phyloP scores from a whole-genome alignment of 2,329 filamentous ascomycete genomes.

The Epichloe elymi region DNA sequence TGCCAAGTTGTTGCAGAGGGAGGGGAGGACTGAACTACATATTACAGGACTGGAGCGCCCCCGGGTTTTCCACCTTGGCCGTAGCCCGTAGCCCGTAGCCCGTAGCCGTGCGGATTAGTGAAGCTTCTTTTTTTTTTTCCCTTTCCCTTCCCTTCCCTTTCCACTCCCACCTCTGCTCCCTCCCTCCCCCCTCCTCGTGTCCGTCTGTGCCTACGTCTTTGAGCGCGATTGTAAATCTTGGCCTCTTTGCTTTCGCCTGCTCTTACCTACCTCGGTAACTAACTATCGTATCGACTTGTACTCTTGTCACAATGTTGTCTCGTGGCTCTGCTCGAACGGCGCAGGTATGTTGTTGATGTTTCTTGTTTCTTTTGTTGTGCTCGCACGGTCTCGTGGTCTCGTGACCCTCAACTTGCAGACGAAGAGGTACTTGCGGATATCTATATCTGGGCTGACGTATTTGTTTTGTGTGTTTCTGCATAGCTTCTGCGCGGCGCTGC shows the following conservation, averaged over 20 bases:
- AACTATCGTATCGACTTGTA: background rate
- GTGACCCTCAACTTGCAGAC: background rate
- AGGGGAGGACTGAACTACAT: no score
- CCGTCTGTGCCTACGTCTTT: background rate
- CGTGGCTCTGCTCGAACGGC: constrained; percentile 42
- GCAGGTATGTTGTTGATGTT: constrained; percentile 33
- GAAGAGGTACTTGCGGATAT: background rate
- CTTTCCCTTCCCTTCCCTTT: background rate
- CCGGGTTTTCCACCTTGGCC: background rate
- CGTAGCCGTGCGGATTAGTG: no score
- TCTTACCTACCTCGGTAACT: background rate
- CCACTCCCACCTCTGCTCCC: background rate
- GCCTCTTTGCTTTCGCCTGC: constrained; percentile 3
- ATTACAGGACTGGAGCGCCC: background rate
- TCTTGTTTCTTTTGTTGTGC: background rate
- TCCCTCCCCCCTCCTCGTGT: background rate
- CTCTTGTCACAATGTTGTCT: constrained; percentile 39
- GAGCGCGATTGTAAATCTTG: background rate
- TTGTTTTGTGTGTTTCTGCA: background rate
- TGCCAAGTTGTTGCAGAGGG: no score
- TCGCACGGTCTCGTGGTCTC: background rate
- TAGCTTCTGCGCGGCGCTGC: constrained; percentile 42
- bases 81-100: background rate
- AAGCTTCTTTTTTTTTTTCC: constrained; percentile 1
- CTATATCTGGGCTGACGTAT: background rate